Conservation (phyloP, 2,329 filamentous ascomycete genomes). For the Epichloe uncinata region DNA sequence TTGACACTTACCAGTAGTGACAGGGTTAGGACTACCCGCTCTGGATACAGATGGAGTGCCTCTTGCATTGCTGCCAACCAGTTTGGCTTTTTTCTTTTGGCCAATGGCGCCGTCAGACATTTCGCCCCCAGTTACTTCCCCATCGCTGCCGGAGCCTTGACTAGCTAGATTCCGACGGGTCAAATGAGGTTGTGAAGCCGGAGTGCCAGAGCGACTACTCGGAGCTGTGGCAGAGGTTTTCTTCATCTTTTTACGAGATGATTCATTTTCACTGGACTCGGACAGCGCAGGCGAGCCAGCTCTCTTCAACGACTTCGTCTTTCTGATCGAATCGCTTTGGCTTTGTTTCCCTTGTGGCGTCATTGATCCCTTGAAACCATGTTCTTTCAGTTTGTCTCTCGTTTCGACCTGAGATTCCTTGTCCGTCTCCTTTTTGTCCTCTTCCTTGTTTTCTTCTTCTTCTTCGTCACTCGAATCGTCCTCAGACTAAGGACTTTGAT, state of each 20-base stretch:
- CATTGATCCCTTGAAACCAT: conserved; percentile 56
- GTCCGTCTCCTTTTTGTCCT: conserved; percentile 52
- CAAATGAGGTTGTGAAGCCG: conserved; percentile 29
- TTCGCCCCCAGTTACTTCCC: conserved; percentile 56
- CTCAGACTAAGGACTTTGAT: conserved; percentile 29
- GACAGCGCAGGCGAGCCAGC: conserved; percentile 77
- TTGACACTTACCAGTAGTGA: conserved; percentile 23
- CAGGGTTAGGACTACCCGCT: conserved; percentile 44
- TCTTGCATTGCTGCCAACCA: conserved; percentile 31
- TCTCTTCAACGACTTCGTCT: conserved; percentile 59
- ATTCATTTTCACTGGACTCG: conserved; percentile 86
- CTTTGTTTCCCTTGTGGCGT: conserved; percentile 37
- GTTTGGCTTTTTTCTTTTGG: conserved; percentile 42
- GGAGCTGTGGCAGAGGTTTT: conserved; percentile 40
- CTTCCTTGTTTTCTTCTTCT: conserved; percentile 34
- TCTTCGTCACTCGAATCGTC: conserved; percentile 28
- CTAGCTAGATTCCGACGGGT: conserved; percentile 29
- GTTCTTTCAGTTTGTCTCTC: conserved; percentile 37
- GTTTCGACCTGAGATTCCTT: conserved; percentile 38
- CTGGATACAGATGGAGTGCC: conserved; percentile 47
- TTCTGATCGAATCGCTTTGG: conserved; percentile 27
- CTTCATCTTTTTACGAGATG: conserved; percentile 64
- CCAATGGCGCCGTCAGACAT: conserved; percentile 42
- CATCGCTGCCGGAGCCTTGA: conserved; percentile 55
- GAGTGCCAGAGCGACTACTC: conserved; percentile 42